Evolutionary conservation across 208 protist genomes (phyloP).

Genomic region (Leishmania major): DNA sequence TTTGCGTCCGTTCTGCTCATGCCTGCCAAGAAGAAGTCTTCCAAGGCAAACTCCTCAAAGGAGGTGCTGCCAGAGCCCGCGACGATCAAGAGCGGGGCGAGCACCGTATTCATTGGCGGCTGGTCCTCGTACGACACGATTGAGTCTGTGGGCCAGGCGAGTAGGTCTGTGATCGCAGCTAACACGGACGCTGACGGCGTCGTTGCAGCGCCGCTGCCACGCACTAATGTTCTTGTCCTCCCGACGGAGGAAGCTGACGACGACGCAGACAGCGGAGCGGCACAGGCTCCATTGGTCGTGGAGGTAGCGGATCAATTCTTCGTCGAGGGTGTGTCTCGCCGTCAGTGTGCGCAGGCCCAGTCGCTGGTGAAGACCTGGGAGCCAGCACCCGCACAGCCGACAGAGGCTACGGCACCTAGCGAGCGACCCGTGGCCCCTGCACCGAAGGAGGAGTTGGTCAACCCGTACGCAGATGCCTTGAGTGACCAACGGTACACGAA

Average conservation of each 20-base stretch:
- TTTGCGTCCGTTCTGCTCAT: slow-evolving; percentile 4
- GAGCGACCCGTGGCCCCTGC: neutral
- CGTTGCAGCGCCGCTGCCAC: slow-evolving; percentile 44
- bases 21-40: slow-evolving; percentile 39
- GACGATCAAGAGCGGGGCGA: slow-evolving; percentile 54
- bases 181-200: slow-evolving; percentile 60
- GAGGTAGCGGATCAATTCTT: slow-evolving; percentile 55
- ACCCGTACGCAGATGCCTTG: slow-evolving; percentile 33
- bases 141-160: slow-evolving; percentile 59
- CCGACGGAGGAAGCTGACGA: slow-evolving; percentile 20
- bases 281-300: slow-evolving; percentile 24
- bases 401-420: neutral
- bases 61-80: slow-evolving; percentile 70
- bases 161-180: slow-evolving; percentile 38
- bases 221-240: slow-evolving; percentile 69
- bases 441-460: neutral
- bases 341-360: slow-evolving; percentile 22
- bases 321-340: slow-evolving; percentile 50
- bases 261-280: neutral
- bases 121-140: slow-evolving; percentile 72
- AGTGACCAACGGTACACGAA: slow-evolving; percentile 24
- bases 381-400: neutral
- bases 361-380: slow-evolving; percentile 18
- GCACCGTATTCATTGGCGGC: slow-evolving; percentile 75
- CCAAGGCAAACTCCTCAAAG: slow-evolving; percentile 46